phyloP scores from a whole-genome alignment of 2,329 filamentous ascomycete genomes.

The Fusarium globosum region DNA sequence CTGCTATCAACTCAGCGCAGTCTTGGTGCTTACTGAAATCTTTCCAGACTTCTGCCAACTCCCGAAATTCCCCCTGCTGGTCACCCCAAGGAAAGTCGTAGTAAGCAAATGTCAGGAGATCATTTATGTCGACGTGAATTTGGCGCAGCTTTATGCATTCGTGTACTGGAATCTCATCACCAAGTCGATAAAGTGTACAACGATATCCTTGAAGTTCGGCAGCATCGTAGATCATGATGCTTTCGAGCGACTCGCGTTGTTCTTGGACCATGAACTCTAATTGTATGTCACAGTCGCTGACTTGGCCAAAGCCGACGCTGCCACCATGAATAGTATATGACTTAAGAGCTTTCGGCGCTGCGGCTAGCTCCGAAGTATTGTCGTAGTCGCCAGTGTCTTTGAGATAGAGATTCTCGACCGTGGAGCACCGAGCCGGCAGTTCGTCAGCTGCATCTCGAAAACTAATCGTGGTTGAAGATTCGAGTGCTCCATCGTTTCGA shows the following conservation, averaged over 20 bases:
- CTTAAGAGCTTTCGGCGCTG: accelerated
- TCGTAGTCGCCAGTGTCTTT: not conserved
- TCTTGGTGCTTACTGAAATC: not conserved
- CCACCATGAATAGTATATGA: not conserved
- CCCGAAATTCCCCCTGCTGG: accelerated
- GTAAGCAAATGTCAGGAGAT: not conserved
- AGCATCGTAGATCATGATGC: not conserved
- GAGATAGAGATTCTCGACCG: not conserved
- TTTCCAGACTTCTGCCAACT: accelerated
- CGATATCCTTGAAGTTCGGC: not conserved
- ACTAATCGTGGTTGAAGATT: not conserved
- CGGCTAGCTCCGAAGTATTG: accelerated
- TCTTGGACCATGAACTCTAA: not conserved
- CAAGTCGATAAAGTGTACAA: not conserved
- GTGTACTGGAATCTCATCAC: accelerated
- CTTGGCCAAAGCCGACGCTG: accelerated
- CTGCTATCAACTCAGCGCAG: not conserved
- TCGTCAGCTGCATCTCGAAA: not conserved
- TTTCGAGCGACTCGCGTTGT: not conserved
- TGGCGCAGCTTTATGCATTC: not conserved
- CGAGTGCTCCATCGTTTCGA: not conserved
- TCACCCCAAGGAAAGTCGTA: not conserved
- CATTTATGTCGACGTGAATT: not conserved
- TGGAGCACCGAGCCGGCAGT: accelerated
- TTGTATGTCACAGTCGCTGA: not conserved